phyloP scores from a whole-genome alignment of 2,329 filamentous ascomycete species.

The Ambrosiella xylebori region DNA sequence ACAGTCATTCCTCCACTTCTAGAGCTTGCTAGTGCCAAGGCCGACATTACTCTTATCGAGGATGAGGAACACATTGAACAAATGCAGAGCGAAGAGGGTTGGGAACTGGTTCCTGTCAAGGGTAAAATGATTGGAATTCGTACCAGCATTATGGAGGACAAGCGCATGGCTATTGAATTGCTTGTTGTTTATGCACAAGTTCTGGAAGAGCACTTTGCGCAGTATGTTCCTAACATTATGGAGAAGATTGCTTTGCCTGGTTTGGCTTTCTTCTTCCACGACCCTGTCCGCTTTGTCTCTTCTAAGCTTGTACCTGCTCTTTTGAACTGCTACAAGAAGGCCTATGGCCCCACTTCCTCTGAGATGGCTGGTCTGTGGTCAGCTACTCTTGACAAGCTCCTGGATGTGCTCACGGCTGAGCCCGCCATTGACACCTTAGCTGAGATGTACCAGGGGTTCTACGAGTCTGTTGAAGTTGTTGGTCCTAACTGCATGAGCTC shows the following conservation, averaged over 20 bases:
- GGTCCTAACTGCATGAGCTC: slow-evolving; percentile 66
- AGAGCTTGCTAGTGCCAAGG: slow-evolving; percentile 82
- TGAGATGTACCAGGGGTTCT: slow-evolving; percentile 99
- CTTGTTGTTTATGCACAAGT: slow-evolving; percentile 95
- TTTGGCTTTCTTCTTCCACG: slow-evolving; percentile 97
- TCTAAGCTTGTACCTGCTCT: slow-evolving; percentile 89
- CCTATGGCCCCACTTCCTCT: slow-evolving; percentile 63
- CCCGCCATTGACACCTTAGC: slow-evolving; percentile 90
- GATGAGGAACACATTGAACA: slow-evolving; percentile 88
- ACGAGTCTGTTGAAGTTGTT: slow-evolving; percentile 89
- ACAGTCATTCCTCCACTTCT: slow-evolving; percentile 90
- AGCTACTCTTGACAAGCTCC: slow-evolving; percentile 70
- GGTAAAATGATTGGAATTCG: slow-evolving; percentile 98
- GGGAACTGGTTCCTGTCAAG: slow-evolving; percentile 92
- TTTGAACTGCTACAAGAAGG: slow-evolving; percentile 84
- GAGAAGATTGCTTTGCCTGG: slow-evolving; percentile 90
- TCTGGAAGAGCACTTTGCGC: slow-evolving; percentile 80
- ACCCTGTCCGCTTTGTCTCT: slow-evolving; percentile 86
- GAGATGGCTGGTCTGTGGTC: slow-evolving; percentile 73
- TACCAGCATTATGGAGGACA: slow-evolving; percentile 92
- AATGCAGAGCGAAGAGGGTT: slow-evolving; percentile 86
- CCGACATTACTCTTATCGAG: slow-evolving; percentile 89
- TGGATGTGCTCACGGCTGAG: slow-evolving; percentile 85
- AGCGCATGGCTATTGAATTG: slow-evolving; percentile 98
- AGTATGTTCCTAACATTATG: slow-evolving; percentile 84